These are phyloP conservation scores for Bretschneidera sinensis DNA, from an alignment of 345 rosid species.

Conservation along the genomic window DNA sequence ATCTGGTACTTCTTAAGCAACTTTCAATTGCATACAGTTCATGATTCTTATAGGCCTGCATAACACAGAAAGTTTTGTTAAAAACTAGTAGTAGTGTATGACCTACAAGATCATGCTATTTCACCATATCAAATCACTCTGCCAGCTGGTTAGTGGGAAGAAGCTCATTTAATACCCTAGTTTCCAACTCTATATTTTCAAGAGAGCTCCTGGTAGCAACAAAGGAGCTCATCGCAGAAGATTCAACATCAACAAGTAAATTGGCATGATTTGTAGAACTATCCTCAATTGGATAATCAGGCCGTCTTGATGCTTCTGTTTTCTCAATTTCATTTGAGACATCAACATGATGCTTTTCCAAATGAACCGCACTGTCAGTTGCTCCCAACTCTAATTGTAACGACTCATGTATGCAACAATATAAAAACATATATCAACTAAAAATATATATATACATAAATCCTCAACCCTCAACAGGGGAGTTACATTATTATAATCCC, in stretches of 20 bases:
- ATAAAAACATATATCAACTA: no score
- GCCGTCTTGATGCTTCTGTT: conserved; percentile 15
- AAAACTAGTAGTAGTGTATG: neutral
- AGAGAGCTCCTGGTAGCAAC: conserved; percentile 53
- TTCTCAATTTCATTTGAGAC: conserved; percentile 17
- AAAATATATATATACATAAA: no score
- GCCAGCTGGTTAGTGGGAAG: conserved; percentile 98
- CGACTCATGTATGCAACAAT: no score
- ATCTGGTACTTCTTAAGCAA: conserved; percentile 88
- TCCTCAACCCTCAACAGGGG: no score
- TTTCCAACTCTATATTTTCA: conserved; percentile 93
- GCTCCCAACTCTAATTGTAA: conserved; percentile 67
- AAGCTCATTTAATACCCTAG: conserved; percentile 81
- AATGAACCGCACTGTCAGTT: conserved; percentile 37
- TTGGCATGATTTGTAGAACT: conserved; percentile 10
- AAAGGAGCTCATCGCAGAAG: conserved; percentile 39
- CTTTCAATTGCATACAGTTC: conserved; percentile 76
- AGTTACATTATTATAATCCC: no score
- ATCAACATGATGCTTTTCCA: conserved; percentile 19
- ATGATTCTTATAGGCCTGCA: conserved; percentile 81
- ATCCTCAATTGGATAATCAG: conserved; percentile 6
- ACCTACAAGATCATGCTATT: neutral
- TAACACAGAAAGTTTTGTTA: neutral
- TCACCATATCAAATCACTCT: conserved; percentile 12
- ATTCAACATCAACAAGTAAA: conserved; percentile 21